Percentiles rank a stretch among this genome's conserved stretches.
These are phyloP conservation scores for Neonectria sp. DNA, from an alignment of 2,329 filamentous ascomycete species.

Conservation along the genomic window DNA sequence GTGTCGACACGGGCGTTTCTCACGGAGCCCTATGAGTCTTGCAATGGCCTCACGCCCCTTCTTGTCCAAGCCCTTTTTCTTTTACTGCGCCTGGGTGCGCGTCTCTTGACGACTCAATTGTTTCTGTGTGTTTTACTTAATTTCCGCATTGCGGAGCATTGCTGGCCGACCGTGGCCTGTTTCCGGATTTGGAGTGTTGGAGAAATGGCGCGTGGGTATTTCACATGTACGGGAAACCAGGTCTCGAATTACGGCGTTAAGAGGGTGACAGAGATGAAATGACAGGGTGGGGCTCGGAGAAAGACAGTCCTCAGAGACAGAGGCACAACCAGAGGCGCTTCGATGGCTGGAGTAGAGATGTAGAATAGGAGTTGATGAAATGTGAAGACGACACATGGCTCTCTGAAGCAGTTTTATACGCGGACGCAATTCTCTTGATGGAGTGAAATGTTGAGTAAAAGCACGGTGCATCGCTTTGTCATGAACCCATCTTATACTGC, in stretches of 20 bases:
- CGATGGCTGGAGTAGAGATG: slow-evolving; percentile 30
- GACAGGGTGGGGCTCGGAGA: slow-evolving; percentile 20
- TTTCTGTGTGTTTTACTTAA: slow-evolving; percentile 27
- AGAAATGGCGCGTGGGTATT: slow-evolving; percentile 44
- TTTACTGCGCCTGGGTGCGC: neutral
- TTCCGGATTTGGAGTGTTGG: slow-evolving; percentile 36
- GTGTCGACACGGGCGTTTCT: neutral
- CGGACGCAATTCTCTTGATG: neutral
- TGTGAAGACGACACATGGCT: slow-evolving; percentile 36
- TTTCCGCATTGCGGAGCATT: slow-evolving; percentile 37
- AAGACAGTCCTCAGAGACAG: slow-evolving; percentile 20
- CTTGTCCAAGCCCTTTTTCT: slow-evolving; percentile 9
- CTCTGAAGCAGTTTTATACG: neutral
- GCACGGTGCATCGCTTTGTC: neutral
- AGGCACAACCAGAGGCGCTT: slow-evolving; percentile 22
- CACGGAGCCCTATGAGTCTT: neutral
- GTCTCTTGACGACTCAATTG: slow-evolving; percentile 19
- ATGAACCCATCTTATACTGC: neutral
- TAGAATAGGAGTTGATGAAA: slow-evolving; percentile 43
- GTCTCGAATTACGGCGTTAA: slow-evolving; percentile 35
- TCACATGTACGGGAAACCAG: slow-evolving; percentile 30
- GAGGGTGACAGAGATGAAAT: slow-evolving; percentile 30
- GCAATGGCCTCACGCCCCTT: neutral
- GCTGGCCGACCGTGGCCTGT: slow-evolving; percentile 35
- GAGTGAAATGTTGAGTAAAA: neutral